phyloP scores from a whole-genome alignment of 805 yeast species.

The Scheffersomyces coipomensis region DNA sequence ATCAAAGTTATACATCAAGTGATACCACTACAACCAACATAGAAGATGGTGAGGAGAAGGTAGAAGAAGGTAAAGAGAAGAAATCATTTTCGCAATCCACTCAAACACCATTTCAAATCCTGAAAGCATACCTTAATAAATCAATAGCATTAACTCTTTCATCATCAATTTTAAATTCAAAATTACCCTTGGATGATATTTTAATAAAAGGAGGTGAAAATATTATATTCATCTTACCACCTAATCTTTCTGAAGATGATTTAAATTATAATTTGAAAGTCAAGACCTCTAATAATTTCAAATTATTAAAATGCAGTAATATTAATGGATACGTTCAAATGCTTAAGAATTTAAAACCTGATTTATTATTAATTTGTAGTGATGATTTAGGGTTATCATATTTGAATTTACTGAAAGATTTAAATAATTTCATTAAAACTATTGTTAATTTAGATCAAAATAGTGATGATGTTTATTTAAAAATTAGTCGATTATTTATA shows the following conservation, averaged over 20 bases:
- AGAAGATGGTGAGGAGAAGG: slow-evolving; percentile 4
- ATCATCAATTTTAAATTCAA: slow-evolving; percentile 35
- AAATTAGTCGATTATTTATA: slow-evolving; percentile 10
- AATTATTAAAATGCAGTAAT: slow-evolving; percentile 37
- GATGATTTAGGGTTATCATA: slow-evolving; percentile 39
- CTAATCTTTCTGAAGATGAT: slow-evolving; percentile 39
- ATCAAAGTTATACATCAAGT: slow-evolving; percentile 15
- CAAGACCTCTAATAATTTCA: slow-evolving; percentile 25
- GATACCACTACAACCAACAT: not conserved
- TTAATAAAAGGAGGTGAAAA: slow-evolving; percentile 31
- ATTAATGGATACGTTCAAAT: slow-evolving; percentile 39
- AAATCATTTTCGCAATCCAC: not conserved
- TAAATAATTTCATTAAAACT: slow-evolving; percentile 36
- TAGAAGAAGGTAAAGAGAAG: slow-evolving; percentile 1
- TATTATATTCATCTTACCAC: slow-evolving; percentile 44
- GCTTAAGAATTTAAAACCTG: slow-evolving; percentile 40
- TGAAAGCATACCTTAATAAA: slow-evolving; percentile 23
- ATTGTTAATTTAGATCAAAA: slow-evolving; percentile 24
- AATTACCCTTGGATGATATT: slow-evolving; percentile 38
- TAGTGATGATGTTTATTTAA: slow-evolving; percentile 10
- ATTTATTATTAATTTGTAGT: slow-evolving; percentile 37
- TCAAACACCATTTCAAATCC: not conserved
- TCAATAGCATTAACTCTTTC: slow-evolving; percentile 42
- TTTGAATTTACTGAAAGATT: slow-evolving; percentile 27
- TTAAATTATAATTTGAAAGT: slow-evolving; percentile 19